A percentile compares a stretch with the other conserved stretches of the same genome.
Conservation (phyloP, 2,329 filamentous ascomycete genomes). For the Penicillium sp. region DNA sequence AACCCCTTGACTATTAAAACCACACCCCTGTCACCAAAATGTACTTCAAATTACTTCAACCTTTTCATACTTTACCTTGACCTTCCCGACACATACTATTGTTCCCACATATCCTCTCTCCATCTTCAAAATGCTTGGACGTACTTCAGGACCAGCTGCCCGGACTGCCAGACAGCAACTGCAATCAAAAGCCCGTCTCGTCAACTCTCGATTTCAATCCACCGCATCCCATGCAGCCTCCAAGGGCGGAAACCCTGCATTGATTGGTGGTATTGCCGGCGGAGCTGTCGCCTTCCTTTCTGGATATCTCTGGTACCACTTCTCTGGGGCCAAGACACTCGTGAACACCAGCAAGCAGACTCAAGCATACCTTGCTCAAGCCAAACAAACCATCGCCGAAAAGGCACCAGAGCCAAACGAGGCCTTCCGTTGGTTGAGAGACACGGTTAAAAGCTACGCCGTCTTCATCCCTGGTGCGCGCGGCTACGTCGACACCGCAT, state of each 20-base stretch:
- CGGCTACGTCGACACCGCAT: constrained; percentile 62
- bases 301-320: constrained; percentile 52
- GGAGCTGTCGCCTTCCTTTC: constrained; percentile 45
- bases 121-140: too few relatives aligned
- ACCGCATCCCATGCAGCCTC: constrained; percentile 23
- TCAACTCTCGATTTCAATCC: constrained; percentile 27
- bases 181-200: background rate
- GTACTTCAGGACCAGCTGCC: too few relatives aligned
- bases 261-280: constrained; percentile 49
- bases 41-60: too few relatives aligned
- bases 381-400: constrained; percentile 57
- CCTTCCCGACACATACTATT: too few relatives aligned
- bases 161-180: too few relatives aligned
- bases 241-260: constrained; percentile 24
- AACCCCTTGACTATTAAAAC: too few relatives aligned
- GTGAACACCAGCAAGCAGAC: constrained; percentile 52
- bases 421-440: constrained; percentile 59
- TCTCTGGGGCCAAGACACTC: constrained; percentile 48
- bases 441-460: constrained; percentile 64
- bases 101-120: too few relatives aligned
- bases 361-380: constrained; percentile 56
- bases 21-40: too few relatives aligned
- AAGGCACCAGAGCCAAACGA: constrained; percentile 62
- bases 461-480: constrained; percentile 66
- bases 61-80: too few relatives aligned